Percentiles rank a stretch among this genome's conserved stretches.
Conservation (phyloP, 1,284 basidiomycete genomes). For the Pseudozyma thailandica region DNA sequence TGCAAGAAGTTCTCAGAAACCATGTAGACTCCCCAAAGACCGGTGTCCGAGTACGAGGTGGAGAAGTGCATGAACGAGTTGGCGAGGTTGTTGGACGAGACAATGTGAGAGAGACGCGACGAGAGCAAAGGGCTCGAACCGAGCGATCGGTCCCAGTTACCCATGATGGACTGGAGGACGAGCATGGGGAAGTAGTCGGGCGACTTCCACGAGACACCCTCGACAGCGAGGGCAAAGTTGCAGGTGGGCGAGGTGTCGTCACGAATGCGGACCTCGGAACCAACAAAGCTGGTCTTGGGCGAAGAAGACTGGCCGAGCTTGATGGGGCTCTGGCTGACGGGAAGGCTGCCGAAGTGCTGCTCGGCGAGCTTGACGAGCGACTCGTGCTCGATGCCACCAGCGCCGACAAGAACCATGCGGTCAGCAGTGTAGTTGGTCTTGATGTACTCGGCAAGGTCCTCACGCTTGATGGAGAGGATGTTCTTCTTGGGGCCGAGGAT, state of each 20-base stretch:
- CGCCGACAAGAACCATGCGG: conserved; percentile 97
- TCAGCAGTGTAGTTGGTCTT: conserved; percentile 98
- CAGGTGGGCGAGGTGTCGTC: conserved; percentile 89
- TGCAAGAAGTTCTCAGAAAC: conserved; percentile 84
- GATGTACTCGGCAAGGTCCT: conserved; percentile 91
- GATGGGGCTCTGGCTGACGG: conserved; percentile 87
- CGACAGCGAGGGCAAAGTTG: conserved; percentile 95
- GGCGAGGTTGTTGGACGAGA: conserved; percentile 93
- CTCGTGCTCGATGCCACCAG: conserved; percentile 91
- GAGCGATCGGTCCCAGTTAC: conserved; percentile 98
- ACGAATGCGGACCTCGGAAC: conserved; percentile 93
- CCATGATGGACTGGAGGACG: conserved; percentile 97
- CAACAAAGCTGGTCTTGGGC: conserved; percentile 80
- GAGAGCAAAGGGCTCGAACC: conserved; percentile 89
- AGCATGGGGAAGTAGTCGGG: conserved; percentile 99
- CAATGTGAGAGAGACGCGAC: conserved; percentile 88
- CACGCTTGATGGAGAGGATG: conserved; percentile 93
- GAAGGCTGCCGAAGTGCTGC: conserved; percentile 90
- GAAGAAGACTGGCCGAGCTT: conserved; percentile 76
- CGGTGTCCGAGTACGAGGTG: conserved; percentile 99
- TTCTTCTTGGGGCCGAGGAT: conserved; percentile 97
- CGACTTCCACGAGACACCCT: conserved; percentile 96
- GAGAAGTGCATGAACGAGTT: conserved; percentile 99
- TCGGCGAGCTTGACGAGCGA: conserved; percentile 94
- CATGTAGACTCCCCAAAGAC: conserved; percentile 98